Evolutionary conservation across 2,329 filamentous ascomycete genomes (phyloP), one percentile per base, ranked within the genome.

Genomic region (Penicillium sp.): DNA sequence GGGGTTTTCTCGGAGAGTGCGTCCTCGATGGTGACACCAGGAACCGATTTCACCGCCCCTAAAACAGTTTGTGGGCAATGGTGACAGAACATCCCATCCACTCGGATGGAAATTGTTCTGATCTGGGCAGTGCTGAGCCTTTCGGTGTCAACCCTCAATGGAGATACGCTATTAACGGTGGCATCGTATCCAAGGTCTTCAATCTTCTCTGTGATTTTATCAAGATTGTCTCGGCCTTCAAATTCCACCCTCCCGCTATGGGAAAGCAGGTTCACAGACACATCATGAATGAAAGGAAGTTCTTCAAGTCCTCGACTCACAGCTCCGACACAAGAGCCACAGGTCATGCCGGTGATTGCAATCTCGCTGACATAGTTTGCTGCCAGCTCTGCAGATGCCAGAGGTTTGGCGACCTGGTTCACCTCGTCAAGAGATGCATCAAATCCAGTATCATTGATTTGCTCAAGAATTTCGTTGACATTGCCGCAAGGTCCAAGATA

Each of bases 31-130:
- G 64, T 65, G 35, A 78, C 75, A 9, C 77, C 76, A 61, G 87
- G 84, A 2, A 80, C 77, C 11, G 69, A 68, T 40, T 78, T 63
- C 46, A 78, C 51, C 5, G 71, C 67, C 8, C 62, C 51, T 11
- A 73, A 49, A 12, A 78, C 65, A 42, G 72, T 77, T 31, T 78
- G 76, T 0, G 88, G 86, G 63, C 89, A 92, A 65, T 89, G 84
- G 14, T 82, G 78, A 72, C 89, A 92, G 71, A 88, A 90, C 75
- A 92, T 86, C 46, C 89, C 89, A 47, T 88, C 81, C 46, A 93
- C 77, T 37, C 73, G 74, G 54, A 92, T 84, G 53, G 87, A 82
- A 2, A 90, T 80, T 1, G 83, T 84, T 44, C 88, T 78, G 48
- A 78, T 70, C 44, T 64, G 61, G 0, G 56, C 43, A 5, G 58